Evolutionary conservation across 192 early-diverging fungal genomes (phyloP).

Genomic region (Oehlia diaphana): DNA sequence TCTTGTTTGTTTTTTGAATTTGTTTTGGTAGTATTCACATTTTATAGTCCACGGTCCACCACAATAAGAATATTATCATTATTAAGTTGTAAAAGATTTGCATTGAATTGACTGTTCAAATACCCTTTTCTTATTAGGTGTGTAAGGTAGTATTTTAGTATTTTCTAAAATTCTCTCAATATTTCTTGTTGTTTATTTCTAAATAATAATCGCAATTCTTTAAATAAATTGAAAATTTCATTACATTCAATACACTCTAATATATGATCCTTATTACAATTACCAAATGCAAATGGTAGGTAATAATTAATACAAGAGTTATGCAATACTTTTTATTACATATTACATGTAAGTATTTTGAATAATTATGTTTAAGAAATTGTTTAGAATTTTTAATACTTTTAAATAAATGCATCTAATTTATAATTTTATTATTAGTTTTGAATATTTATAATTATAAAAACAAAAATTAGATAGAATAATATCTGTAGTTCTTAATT

Average conservation of each 20-base stretch:
- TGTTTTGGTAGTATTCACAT: not conserved
- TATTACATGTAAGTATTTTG: not conserved
- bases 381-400: not conserved
- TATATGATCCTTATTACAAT: not conserved
- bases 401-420: constrained; percentile 1
- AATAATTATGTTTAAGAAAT: constrained; percentile 2
- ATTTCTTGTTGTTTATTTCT: not conserved
- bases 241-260: not conserved
- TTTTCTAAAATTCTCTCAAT: not conserved
- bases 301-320: not conserved
- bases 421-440: not conserved
- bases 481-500: not conserved
- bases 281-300: not conserved
- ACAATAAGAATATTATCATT: not conserved
- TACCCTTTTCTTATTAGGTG: not conserved
- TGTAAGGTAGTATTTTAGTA: not conserved
- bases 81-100: not conserved
- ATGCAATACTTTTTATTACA: not conserved
- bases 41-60: not conserved
- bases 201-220: not conserved
- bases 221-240: not conserved
- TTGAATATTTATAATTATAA: not conserved
- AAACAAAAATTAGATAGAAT: not conserved
- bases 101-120: not conserved
- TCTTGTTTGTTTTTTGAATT: not conserved